These are phyloP conservation scores for Dryas alaskensis DNA, from an alignment of 306 rosid species.

Conservation along the genomic window DNA sequence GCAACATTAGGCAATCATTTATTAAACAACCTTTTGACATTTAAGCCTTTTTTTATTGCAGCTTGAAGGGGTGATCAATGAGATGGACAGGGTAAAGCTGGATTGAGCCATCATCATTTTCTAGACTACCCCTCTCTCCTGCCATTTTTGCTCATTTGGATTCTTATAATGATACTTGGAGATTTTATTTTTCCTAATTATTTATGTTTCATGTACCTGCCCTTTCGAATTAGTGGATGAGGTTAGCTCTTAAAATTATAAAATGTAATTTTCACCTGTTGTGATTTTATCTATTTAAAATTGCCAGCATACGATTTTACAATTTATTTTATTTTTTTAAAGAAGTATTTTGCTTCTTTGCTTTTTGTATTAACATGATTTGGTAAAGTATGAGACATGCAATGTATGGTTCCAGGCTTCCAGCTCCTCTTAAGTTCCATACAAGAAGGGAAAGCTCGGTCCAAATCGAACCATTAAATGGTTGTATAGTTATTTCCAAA, in stretches of 20 bases:
- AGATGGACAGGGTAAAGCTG: constrained; percentile 75
- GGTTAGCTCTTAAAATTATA: constrained; percentile 36
- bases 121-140: not conserved
- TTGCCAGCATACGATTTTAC: constrained; percentile 1
- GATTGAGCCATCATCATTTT: constrained; percentile 40
- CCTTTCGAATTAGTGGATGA: constrained; percentile 32
- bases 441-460: too few species aligned
- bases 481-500: too few species aligned
- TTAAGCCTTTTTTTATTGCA: constrained; percentile 27
- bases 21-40: not conserved
- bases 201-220: not conserved
- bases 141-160: constrained; percentile 17
- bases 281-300: constrained; percentile 17
- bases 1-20: not conserved
- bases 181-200: constrained; percentile 10
- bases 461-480: too few species aligned
- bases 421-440: not conserved
- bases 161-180: constrained; percentile 15
- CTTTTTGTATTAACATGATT: too few species aligned
- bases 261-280: constrained; percentile 29
- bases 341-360: not conserved
- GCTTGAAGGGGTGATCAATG: constrained; percentile 84
- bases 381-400: too few species aligned
- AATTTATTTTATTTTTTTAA: not conserved
- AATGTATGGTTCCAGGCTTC: too few species aligned